Base-by-base conservation (phyloP, 345 rosid genomes). In the Mercurialis annua region DNA sequence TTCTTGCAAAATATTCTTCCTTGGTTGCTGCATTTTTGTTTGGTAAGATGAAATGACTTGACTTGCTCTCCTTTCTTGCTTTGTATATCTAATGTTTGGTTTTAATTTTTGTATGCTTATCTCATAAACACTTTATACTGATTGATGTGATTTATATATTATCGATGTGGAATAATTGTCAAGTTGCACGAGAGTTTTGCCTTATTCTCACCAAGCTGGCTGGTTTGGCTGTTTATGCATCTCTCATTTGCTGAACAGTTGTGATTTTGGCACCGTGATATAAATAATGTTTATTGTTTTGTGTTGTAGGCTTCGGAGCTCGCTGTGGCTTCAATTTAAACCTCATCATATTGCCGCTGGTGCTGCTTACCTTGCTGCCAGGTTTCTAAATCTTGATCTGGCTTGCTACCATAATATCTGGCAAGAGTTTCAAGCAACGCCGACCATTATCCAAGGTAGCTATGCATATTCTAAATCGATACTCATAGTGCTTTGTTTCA, bases 331-430 rank as follows among this genome's bases (percentile, higher is more conserved):
- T 69, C 96, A 85, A 73, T 89, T 86, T 77, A 83, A 85, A 66
- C 92, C 96, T 48, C 84, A 82, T 66, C 90, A 89, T 27, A 89
- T 89, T 76, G 96, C 96, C 51, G 96, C 88, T 11, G 96, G 92
- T 77, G 96, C 90, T 71, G 90, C 88, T 12, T 85, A 73, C 74
- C 88, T 89, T 64, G 96, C 92, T 10, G 87, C 90, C 44, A 83
- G 79, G 78, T 78, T 82, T 47, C 75, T 89, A 53, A 85, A 79
- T 57, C 57, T 82, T 71, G 84, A 89, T 70, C 86, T 86, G 63
- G 73, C 86, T 20, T 66, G 73, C 46, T 72, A 82, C 70, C 88
- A 78, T 33, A 78, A 77, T 75, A 73, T 89, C 70, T 86, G 92
- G 92, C 83, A 71, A 65, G 96, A 89, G 69, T 86, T 89, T 68